These are phyloP conservation scores for Paramarasmius palmivorus DNA, from an alignment of 1,284 basidiomycete genomes.

Conservation along the genomic window DNA sequence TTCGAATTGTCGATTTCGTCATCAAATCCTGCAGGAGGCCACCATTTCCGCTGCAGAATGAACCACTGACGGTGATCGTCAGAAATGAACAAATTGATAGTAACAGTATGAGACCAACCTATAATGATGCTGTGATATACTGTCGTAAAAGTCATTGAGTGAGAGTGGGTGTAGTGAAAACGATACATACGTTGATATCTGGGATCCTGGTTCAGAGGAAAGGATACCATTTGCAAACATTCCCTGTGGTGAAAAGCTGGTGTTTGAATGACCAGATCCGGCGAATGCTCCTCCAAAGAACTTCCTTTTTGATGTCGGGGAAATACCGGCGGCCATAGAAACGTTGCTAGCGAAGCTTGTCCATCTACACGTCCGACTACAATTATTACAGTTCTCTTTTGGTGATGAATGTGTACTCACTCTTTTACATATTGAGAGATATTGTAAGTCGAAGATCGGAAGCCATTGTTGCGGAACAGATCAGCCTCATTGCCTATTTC, in stretches of 20 bases:
- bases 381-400: conserved; percentile 6
- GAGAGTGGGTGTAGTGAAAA: conserved; percentile 2
- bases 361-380: conserved; percentile 2
- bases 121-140: conserved; percentile 66
- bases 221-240: conserved; percentile 10
- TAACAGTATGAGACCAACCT: neutral
- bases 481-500: conserved; percentile 71
- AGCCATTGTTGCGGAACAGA: conserved; percentile 52
- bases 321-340: neutral
- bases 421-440: conserved; percentile 52
- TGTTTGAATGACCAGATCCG: neutral
- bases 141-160: conserved; percentile 24
- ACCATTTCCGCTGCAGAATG: conserved; percentile 51
- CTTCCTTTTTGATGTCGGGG: neutral
- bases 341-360: conserved; percentile 4
- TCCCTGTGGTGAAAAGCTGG: conserved; percentile 5
- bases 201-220: conserved; percentile 3
- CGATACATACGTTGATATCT: conserved; percentile 30
- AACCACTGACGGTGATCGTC: conserved; percentile 26
- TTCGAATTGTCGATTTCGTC: conserved; percentile 57
- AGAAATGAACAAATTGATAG: conserved; percentile 23
- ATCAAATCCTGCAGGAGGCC: conserved; percentile 58
- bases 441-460: conserved; percentile 44
- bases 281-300: conserved; percentile 2
- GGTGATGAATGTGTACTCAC: conserved; percentile 32